Percentiles rank a stretch among this genome's conserved stretches.
Conservation (phyloP, 75 land plant genomes). For the Isoetes taiwanensis region DNA sequence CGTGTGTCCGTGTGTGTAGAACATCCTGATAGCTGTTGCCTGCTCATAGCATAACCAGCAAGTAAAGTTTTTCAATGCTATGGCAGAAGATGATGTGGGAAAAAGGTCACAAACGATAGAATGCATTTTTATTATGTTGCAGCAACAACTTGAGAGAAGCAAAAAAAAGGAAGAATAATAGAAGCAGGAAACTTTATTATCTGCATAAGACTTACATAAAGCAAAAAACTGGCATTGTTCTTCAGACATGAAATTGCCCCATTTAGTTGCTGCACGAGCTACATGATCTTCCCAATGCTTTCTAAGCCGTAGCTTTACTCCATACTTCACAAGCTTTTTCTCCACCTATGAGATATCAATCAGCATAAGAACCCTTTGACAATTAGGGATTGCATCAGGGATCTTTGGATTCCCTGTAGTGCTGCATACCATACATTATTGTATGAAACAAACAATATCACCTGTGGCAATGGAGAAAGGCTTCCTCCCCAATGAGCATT, state of each 20-base stretch:
- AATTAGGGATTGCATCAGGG: no score
- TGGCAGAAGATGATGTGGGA: background rate
- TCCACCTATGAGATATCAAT: no score
- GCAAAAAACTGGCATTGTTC: constrained; percentile 55
- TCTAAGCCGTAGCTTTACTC: constrained; percentile 39
- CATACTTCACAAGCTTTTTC: constrained; percentile 17
- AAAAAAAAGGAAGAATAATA: background rate
- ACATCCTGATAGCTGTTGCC: constrained; percentile 84
- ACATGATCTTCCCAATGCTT: constrained; percentile 45
- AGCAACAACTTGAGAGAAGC: no score
- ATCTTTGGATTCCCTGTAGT: no score
- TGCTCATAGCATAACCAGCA: constrained; percentile 7
- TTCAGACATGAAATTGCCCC: constrained; percentile 49
- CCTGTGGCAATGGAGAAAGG: no score
- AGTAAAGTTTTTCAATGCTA: background rate
- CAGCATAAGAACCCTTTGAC: no score
- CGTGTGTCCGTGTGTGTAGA: constrained; percentile 56
- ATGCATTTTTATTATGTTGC: no score
- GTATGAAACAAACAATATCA: no score
- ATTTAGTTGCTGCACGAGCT: constrained; percentile 18
- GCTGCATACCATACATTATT: no score
- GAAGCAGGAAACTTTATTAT: background rate
- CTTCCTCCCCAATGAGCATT: constrained; percentile 41
- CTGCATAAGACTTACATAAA: constrained; percentile 47
- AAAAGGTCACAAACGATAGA: background rate